These are phyloP conservation scores for Pyrenophora graminea DNA, from an alignment of 2,329 filamentous ascomycete species.

Conservation along the genomic window DNA sequence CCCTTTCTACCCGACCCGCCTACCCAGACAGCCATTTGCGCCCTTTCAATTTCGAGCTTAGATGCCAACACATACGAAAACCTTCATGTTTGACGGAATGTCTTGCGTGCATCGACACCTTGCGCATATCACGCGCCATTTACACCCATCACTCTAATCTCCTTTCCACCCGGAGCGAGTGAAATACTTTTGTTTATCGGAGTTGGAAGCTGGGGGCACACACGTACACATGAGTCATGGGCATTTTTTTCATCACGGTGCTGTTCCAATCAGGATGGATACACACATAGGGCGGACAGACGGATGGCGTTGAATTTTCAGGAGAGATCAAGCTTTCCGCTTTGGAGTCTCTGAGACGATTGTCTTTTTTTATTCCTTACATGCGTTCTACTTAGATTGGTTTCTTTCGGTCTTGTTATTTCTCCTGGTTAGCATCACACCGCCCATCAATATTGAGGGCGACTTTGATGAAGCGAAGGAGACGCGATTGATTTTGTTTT, in stretches of 20 bases:
- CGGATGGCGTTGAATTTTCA: not conserved
- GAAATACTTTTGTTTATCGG: not conserved
- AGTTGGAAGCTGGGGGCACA: conserved; percentile 1
- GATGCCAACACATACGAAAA: not conserved
- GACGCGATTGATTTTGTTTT: not conserved
- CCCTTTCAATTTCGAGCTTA: not conserved
- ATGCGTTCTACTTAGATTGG: not conserved
- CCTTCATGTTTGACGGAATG: not conserved
- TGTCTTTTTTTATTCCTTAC: too few relatives aligned
- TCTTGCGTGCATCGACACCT: not conserved
- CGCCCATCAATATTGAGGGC: not conserved
- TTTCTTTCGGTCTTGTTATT: not conserved
- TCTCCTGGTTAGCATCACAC: not conserved
- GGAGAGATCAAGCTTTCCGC: too few relatives aligned
- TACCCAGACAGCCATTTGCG: not conserved
- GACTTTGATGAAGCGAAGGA: conserved; percentile 1
- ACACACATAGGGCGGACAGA: not conserved
- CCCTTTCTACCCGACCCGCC: conserved; percentile 15
- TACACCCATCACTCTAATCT: conserved; percentile 2
- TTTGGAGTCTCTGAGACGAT: too few relatives aligned
- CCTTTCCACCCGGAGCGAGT: not conserved
- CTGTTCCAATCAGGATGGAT: not conserved
- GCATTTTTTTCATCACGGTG: too few relatives aligned
- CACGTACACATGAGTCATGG: too few relatives aligned
- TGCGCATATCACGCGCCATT: conserved; percentile 5